A percentile compares a stretch with the other conserved stretches of the same genome.
Evolutionary conservation across 2,329 filamentous ascomycete genomes (phyloP).

Genomic region (Blastomyces parvus): DNA sequence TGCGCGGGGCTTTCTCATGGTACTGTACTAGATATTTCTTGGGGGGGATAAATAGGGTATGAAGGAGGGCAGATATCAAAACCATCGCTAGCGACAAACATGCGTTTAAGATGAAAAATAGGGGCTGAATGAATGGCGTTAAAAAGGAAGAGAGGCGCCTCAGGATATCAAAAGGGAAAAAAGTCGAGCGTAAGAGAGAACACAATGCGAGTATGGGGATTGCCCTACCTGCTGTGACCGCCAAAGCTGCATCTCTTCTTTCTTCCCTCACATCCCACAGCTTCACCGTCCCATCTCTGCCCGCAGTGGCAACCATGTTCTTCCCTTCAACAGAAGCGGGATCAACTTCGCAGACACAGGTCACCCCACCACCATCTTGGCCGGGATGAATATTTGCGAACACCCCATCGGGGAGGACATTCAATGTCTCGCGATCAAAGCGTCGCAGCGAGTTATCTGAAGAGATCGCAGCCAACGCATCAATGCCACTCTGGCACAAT

Average conservation of each 20-base stretch:
- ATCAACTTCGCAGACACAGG: constrained; percentile 22
- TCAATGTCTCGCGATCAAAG: constrained; percentile 30
- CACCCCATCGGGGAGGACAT: constrained; percentile 19
- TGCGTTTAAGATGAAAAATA: not conserved
- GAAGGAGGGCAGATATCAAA: not conserved
- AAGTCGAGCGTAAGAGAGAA: not conserved
- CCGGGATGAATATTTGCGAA: constrained; percentile 17
- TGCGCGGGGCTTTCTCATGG: constrained; percentile 7
- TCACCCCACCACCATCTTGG: constrained; percentile 30
- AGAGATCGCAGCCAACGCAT: constrained; percentile 34
- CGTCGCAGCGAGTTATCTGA: constrained; percentile 39
- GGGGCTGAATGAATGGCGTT: not conserved
- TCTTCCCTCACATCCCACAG: constrained; percentile 33
- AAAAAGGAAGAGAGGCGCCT: not conserved
- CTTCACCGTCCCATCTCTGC: constrained; percentile 34
- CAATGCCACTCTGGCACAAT: constrained; percentile 24
- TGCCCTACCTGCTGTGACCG: constrained; percentile 28
- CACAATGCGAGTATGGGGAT: not conserved
- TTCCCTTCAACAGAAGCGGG: constrained; percentile 12
- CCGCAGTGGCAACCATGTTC: constrained; percentile 17
- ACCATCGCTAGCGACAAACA: not conserved
- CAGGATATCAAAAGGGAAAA: not conserved
- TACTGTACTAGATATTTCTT: not conserved
- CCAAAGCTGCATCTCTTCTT: constrained; percentile 23
- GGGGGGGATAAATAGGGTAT: too few species aligned